These are phyloP conservation scores for Colletotrichum filicis DNA, from an alignment of 2,329 filamentous ascomycete genomes.

Conservation along the genomic window DNA sequence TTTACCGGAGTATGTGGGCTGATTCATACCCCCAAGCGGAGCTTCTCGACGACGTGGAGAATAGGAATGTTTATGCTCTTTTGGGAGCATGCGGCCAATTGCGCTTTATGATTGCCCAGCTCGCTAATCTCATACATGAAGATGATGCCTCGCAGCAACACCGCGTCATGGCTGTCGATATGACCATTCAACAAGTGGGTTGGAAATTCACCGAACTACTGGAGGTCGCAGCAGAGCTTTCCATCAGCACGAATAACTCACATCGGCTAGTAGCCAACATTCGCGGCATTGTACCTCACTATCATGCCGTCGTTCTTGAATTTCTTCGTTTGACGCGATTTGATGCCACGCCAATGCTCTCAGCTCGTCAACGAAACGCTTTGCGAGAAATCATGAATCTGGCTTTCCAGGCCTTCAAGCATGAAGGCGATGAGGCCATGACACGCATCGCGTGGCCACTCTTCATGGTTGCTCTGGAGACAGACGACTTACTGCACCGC, in stretches of 20 bases:
- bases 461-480: slow-evolving; percentile 49
- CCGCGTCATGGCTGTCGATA: slow-evolving; percentile 35
- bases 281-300: slow-evolving; percentile 47
- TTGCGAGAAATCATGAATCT: slow-evolving; percentile 43
- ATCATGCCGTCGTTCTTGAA: slow-evolving; percentile 47
- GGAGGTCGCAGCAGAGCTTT: slow-evolving; percentile 41
- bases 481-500: slow-evolving; percentile 44
- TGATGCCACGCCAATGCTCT: slow-evolving; percentile 30
- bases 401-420: slow-evolving; percentile 45
- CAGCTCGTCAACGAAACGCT: slow-evolving; percentile 23
- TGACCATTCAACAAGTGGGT: slow-evolving; percentile 38
- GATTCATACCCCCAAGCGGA: slow-evolving; percentile 46
- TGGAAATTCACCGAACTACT: slow-evolving; percentile 40
- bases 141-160: slow-evolving; percentile 36
- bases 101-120: slow-evolving; percentile 45
- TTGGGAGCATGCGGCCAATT: slow-evolving; percentile 44
- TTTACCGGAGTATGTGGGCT: slow-evolving; percentile 47
- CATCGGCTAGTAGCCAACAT: slow-evolving; percentile 47
- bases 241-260: slow-evolving; percentile 39
- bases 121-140: slow-evolving; percentile 38
- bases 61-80: slow-evolving; percentile 45
- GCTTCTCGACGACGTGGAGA: slow-evolving; percentile 48
- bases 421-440: slow-evolving; percentile 45
- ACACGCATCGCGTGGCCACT: slow-evolving; percentile 47
- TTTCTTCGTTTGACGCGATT: slow-evolving; percentile 38